phyloP scores from a whole-genome alignment of 306 rosid species.

The Inga laurina region DNA sequence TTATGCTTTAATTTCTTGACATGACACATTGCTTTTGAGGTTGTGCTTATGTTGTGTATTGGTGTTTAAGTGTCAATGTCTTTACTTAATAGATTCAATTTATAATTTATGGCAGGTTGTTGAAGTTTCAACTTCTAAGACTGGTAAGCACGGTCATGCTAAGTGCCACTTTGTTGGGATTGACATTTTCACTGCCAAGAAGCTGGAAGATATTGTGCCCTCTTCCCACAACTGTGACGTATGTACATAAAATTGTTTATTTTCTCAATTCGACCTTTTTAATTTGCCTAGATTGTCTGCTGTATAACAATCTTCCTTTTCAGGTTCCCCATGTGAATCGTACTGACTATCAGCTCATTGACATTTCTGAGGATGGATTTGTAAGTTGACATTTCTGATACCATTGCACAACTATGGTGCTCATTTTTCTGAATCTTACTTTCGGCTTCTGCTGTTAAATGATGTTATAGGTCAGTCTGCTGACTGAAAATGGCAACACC shows the following conservation, averaged over 20 bases:
- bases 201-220: conserved; percentile 77
- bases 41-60: not conserved
- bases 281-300: not conserved
- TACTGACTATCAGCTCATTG: conserved; percentile 60
- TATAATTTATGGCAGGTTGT: conserved; percentile 42
- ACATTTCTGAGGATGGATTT: conserved; percentile 60
- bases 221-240: conserved; percentile 86
- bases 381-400: conserved; percentile 40
- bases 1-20: not conserved
- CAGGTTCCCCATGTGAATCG: conserved; percentile 82
- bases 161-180: conserved; percentile 79
- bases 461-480: conserved; percentile 62
- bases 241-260: conserved; percentile 32
- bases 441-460: not conserved
- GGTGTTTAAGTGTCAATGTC: not conserved
- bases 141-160: conserved; percentile 61
- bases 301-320: not conserved
- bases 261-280: not conserved
- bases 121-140: conserved; percentile 61
- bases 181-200: conserved; percentile 59
- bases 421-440: not conserved
- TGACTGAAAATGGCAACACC: conserved; percentile 75
- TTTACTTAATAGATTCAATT: not conserved
- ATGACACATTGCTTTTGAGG: not conserved
- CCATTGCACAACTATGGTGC: not conserved